Evolutionary conservation across 1,284 basidiomycete genomes (phyloP).

Genomic region (Vanrija humicola): DNA sequence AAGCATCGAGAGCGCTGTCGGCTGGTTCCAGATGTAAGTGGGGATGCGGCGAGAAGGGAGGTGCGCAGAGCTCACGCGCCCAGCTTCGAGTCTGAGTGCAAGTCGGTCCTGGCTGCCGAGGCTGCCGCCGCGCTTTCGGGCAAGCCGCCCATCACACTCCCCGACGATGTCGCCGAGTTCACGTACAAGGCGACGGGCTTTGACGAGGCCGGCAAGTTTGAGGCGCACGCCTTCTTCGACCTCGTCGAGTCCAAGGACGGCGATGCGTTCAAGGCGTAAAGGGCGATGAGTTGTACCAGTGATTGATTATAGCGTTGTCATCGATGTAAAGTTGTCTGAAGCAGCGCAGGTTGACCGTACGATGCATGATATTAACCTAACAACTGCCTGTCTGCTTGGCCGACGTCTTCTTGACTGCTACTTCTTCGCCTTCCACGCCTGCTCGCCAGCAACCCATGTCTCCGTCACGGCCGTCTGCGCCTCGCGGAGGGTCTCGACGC

Average conservation of each 20-base stretch:
- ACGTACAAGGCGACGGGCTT: slow-evolving; percentile 28
- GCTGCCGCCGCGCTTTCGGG: slow-evolving; percentile 25
- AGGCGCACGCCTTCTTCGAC: slow-evolving; percentile 28
- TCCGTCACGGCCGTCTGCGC: slow-evolving; percentile 25
- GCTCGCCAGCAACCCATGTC: slow-evolving; percentile 27
- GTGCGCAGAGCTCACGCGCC: not conserved
- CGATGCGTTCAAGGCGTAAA: slow-evolving; percentile 15
- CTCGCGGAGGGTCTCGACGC: slow-evolving; percentile 22
- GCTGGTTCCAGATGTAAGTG: slow-evolving; percentile 32
- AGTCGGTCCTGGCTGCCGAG: slow-evolving; percentile 23
- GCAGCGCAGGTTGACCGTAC: no score
- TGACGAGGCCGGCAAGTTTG: slow-evolving; percentile 29
- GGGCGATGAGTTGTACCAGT: no score
- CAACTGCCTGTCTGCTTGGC: no score
- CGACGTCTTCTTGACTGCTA: not conserved
- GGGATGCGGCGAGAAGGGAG: no score
- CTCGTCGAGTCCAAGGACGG: slow-evolving; percentile 26
- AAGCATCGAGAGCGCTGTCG: slow-evolving; percentile 23
- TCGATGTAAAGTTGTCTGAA: no score
- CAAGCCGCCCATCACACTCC: slow-evolving; percentile 15
- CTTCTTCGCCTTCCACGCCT: slow-evolving; percentile 9
- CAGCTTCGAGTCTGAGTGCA: slow-evolving; percentile 33
- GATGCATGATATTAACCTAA: no score
- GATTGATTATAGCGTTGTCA: no score
- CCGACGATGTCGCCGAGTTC: slow-evolving; percentile 23